Evolutionary conservation across 805 yeast genomes (phyloP), one percentile per base, ranked within the genome.

Genomic region (Suhomyces faveliae): DNA sequence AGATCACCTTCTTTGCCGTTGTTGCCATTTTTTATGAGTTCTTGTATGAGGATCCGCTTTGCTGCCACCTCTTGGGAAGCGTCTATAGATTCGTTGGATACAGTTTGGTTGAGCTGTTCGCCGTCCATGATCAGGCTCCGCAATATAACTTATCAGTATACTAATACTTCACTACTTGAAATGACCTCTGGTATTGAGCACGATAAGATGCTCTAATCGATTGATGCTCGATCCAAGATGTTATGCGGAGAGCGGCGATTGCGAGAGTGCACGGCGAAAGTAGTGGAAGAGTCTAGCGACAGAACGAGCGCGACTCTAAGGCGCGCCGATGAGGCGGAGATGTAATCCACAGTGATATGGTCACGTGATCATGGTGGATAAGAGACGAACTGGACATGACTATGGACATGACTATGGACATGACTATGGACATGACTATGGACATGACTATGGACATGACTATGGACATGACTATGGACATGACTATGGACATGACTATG

Each of bases 1-100:
- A 58, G 61, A 42, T 74, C 79, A 5, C 85, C 86, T 49, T 79
- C 81, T 23, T 64, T 50, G 33, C 59, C 60, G 23, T 30, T 40
- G 46, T 51, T 50, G 19, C 48, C 48, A 6, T 38, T 38, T 35
- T 49, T 47, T 19, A 64, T 48, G 9, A 63, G 50, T 15, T 56
- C 53, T 19, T 55, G 50, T 25, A 66, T 62, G 7, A 57, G 41
- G 24, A 51, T 48, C 43, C 68, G 50, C 20, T 42, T 42, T 20
- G 29, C 38, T 27, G 20, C 38, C 25, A 42, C 44, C 30, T 42
- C 44, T 30, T 42, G 37, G 11, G 37, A 17, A 33, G 37, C 37
- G 37, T 33, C 37, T 33, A 33, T 33, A 33, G 37, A 33, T 33
- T 33, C 37, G 10, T 33, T 17, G 12, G 37, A 17, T 17, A 33